Conservation (phyloP, 169 alveolate species). For the Eimeria necatrix region DNA sequence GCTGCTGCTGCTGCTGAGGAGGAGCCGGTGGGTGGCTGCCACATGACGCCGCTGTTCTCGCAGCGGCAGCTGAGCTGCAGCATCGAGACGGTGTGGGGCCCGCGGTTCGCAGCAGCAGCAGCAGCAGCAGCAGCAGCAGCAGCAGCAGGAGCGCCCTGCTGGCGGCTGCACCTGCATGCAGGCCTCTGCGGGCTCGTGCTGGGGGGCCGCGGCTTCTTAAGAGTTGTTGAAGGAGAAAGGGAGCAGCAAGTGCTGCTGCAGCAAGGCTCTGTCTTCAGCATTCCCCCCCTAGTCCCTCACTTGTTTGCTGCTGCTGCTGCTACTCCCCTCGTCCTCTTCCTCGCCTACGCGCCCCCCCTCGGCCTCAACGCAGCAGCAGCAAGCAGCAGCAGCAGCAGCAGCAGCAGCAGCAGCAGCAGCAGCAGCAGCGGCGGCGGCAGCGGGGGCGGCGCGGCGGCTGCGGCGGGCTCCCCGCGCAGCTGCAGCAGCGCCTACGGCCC, state of each 20-base stretch:
- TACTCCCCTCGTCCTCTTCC: background rate
- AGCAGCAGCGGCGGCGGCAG: background rate
- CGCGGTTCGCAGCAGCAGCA: too few species aligned
- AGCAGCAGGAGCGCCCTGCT: background rate
- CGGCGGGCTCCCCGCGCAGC: background rate
- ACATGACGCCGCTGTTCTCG: background rate
- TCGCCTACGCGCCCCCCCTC: background rate
- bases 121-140: slow-evolving; percentile 4
- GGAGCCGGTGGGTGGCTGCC: background rate
- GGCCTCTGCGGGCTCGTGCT: background rate
- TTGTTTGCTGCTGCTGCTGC: background rate
- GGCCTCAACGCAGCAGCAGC: background rate
- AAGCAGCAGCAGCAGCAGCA: slow-evolving; percentile 30
- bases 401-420: slow-evolving; percentile 29
- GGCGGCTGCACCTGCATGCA: background rate
- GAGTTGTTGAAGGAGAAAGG: background rate
- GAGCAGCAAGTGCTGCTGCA: background rate
- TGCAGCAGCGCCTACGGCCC: background rate
- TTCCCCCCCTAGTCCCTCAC: background rate
- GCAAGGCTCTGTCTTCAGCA: background rate
- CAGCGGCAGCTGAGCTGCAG: background rate
- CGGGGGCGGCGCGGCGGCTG: background rate
- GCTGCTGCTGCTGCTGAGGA: too few species aligned
- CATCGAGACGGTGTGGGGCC: background rate
- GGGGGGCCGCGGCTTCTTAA: background rate